phyloP scores from a whole-genome alignment of 2,329 filamentous ascomycete species.

The Diaporthe citrichinensis region DNA sequence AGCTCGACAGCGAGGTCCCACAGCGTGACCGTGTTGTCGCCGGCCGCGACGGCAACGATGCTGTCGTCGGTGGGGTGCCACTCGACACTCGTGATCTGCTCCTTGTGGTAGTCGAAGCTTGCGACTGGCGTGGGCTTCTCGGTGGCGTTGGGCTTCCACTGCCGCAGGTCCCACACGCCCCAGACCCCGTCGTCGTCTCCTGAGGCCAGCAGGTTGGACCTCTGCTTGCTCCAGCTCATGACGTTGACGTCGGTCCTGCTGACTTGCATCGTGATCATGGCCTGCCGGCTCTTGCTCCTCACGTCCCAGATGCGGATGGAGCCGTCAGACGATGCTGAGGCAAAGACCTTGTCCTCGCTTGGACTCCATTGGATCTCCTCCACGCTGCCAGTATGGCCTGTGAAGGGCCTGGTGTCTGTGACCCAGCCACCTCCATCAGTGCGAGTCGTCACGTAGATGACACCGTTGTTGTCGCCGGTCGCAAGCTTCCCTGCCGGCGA shows the following conservation, averaged over 20 bases:
- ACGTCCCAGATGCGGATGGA: slow-evolving; percentile 97
- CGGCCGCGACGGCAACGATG: slow-evolving; percentile 91
- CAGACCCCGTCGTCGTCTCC: slow-evolving; percentile 95
- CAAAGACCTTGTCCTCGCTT: slow-evolving; percentile 92
- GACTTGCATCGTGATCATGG: slow-evolving; percentile 89
- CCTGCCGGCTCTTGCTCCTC: slow-evolving; percentile 87
- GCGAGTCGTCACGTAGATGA: slow-evolving; percentile 89
- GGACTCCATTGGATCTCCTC: slow-evolving; percentile 99
- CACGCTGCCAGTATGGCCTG: slow-evolving; percentile 86
- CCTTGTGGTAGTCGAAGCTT: slow-evolving; percentile 94
- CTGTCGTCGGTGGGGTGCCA: slow-evolving; percentile 99
- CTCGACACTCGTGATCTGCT: slow-evolving; percentile 95
- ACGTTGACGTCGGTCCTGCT: slow-evolving; percentile 94
- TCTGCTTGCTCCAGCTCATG: slow-evolving; percentile 93
- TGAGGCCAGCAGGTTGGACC: slow-evolving; percentile 89
- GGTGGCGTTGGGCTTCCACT: slow-evolving; percentile 82
- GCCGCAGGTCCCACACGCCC: slow-evolving; percentile 95
- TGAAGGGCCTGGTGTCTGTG: slow-evolving; percentile 86
- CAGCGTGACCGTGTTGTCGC: slow-evolving; percentile 92
- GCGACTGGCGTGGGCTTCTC: slow-evolving; percentile 85
- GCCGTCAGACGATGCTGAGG: slow-evolving; percentile 93
- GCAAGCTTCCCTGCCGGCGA: slow-evolving; percentile 86
- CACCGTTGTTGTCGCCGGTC: slow-evolving; percentile 91
- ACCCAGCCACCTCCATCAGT: slow-evolving; percentile 91
- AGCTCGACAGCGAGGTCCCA: slow-evolving; percentile 98